Evolutionary conservation across 345 rosid species (phyloP), one percentile per base, ranked within the genome.

Genomic region (Populus euphratica): DNA sequence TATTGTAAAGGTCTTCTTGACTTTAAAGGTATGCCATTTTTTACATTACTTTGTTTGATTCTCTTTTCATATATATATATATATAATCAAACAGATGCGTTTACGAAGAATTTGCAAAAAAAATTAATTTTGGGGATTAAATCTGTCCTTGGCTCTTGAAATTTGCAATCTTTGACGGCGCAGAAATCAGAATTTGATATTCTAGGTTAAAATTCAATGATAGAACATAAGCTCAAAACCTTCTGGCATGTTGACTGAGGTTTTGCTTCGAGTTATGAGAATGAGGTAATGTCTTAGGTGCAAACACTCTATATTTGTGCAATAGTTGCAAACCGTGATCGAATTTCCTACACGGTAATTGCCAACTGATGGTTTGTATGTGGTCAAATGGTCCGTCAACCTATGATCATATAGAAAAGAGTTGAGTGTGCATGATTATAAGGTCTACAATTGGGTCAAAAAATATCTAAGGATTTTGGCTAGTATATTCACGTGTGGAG

Each of bases 1-100:
- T 73, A 91, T 96, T 78, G 87, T 94, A 59, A 92, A 86, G 83
- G 90, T 89, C 78, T 96, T 83, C 88, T 84, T 94, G 86, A 96
- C 94, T 78, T 71, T 96, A 79, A 94, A 92, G 99, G 99, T 94
- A 90, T 52, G 59, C 36, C 50, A 18, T 50, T 72, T 69, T 79
- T 69, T 54, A 20, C 61, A 70, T 35, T 72, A 27, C 39, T 8
- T 67, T 27, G 39, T 50, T 50, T 20, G 44, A 16, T 36, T 20
- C 71, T 68, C 10, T 2, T 2, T 59, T 59, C 29, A 27, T 59
- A n/a, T 59, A 4, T 47, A 33, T 52, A 18, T 10, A 59, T 47
- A 33, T 52, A 18, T 10, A 59, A 23, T 59, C 27, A 59, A 59
- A 59, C 5, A 59, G n/a, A n/a, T 59, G 64, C 12, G 64, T 8